Conservation (phyloP, 2,329 filamentous ascomycete genomes). For the Sporothrix brasiliensis region DNA sequence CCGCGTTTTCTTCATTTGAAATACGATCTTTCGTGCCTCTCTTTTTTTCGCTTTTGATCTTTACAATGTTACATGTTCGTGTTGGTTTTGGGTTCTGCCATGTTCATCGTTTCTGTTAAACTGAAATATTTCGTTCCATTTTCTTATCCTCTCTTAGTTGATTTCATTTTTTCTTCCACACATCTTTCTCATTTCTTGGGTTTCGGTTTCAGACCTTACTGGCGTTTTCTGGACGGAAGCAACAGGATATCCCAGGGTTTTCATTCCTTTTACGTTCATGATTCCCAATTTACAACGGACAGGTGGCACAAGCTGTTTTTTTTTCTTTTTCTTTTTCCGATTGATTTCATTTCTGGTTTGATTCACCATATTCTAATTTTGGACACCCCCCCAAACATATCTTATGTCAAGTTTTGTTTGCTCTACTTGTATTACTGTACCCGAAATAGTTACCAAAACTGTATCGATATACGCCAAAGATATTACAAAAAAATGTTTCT, state of each 20-base stretch:
- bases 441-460: background rate
- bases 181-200: background rate
- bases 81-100: background rate
- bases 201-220: slow-evolving; percentile 1
- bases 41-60: background rate
- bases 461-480: slow-evolving; percentile 6
- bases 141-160: background rate
- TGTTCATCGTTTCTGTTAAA: background rate
- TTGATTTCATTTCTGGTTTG: background rate
- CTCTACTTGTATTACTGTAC: background rate
- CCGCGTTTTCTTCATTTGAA: background rate
- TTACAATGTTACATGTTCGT: too few species aligned
- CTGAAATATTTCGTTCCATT: background rate
- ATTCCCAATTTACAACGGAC: slow-evolving; percentile 17
- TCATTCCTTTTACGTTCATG: slow-evolving; percentile 15
- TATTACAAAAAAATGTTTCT: slow-evolving; percentile 16
- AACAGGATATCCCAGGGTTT: slow-evolving; percentile 26
- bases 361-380: background rate
- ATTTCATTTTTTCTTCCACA: background rate
- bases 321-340: background rate
- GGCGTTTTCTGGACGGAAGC: slow-evolving; percentile 25
- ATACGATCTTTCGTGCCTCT: background rate
- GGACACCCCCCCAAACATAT: slow-evolving; percentile 1
- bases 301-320: background rate
- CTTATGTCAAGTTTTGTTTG: background rate